phyloP scores from a whole-genome alignment of 352 stramenopile species.

The Globisporangium nagaii region DNA sequence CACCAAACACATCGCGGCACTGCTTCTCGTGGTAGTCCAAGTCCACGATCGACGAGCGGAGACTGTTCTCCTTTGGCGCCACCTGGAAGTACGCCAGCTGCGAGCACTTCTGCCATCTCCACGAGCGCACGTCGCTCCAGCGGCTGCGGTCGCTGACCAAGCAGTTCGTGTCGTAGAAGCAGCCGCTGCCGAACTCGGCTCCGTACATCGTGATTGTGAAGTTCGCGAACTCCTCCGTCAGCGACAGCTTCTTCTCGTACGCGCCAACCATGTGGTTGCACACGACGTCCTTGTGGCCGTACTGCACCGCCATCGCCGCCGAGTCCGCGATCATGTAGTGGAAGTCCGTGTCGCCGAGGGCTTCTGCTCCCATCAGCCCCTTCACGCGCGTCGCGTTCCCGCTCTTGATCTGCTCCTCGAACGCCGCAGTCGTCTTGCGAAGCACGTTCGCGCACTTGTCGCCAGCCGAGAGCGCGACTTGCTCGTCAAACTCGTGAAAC shows the following conservation, averaged over 20 bases:
- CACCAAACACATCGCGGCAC: conserved; percentile 68
- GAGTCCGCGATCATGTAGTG: conserved; percentile 89
- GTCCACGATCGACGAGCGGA: conserved; percentile 64
- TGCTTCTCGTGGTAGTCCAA: conserved; percentile 78
- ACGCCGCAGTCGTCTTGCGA: conserved; percentile 51
- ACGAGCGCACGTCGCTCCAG: conserved; percentile 77
- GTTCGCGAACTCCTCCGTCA: conserved; percentile 66
- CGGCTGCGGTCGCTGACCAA: conserved; percentile 36
- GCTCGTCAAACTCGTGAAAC: conserved; percentile 81
- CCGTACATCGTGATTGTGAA: conserved; percentile 84
- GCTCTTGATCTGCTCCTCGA: conserved; percentile 50
- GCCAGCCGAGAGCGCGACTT: conserved; percentile 56
- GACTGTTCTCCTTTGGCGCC: conserved; percentile 45
- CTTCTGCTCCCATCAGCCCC: conserved; percentile 50
- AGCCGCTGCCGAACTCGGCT: conserved; percentile 59
- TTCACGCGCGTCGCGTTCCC: conserved; percentile 58
- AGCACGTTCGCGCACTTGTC: conserved; percentile 57
- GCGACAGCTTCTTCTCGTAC: conserved; percentile 38
- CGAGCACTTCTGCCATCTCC: conserved; percentile 85
- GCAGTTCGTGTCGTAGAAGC: conserved; percentile 83
- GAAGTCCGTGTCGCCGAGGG: conserved; percentile 68
- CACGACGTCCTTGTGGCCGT: conserved; percentile 78
- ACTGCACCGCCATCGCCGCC: conserved; percentile 86
- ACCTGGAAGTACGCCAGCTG: conserved; percentile 87
- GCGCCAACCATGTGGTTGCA: conserved; percentile 54